Evolutionary conservation across 352 stramenopile species (phyloP).

Genomic region (Pythium phragmiticola): DNA sequence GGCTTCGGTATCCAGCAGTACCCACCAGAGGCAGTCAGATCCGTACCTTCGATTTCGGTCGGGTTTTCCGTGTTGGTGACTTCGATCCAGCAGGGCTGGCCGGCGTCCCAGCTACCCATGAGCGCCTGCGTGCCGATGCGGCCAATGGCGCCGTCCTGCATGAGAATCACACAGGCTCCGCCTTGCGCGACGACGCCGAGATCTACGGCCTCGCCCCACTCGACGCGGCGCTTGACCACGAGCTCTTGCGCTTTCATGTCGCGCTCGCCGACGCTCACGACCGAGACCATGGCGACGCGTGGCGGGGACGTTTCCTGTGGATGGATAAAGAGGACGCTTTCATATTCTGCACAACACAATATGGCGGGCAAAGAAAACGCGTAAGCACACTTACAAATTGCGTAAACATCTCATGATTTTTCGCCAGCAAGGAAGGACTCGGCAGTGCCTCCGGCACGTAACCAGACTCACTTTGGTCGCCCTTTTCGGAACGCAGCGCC

Average conservation of each 20-base stretch:
- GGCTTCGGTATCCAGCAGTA: too few relatives aligned
- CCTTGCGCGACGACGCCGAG: constrained; percentile 78
- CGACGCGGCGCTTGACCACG: constrained; percentile 70
- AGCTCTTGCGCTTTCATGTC: constrained; percentile 60
- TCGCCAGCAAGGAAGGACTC: constrained; percentile 66
- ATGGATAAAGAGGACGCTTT: constrained; percentile 72
- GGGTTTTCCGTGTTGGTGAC: constrained; percentile 55
- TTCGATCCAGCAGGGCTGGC: constrained; percentile 75
- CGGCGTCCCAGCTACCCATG: constrained; percentile 85
- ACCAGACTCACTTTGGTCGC: constrained; percentile 53
- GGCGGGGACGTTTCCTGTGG: constrained; percentile 68
- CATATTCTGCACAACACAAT: constrained; percentile 50
- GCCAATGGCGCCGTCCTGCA: constrained; percentile 67
- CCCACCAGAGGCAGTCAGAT: too few relatives aligned
- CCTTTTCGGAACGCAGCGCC: constrained; percentile 47
- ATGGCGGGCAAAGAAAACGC: constrained; percentile 20
- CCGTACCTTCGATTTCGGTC: constrained; percentile 67
- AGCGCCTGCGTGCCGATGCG: constrained; percentile 80
- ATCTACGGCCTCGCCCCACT: constrained; percentile 64
- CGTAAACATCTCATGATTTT: constrained; percentile 77
- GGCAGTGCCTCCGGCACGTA: constrained; percentile 45
- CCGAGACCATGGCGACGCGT: constrained; percentile 72
- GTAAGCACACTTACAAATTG: constrained; percentile 70
- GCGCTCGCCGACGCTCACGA: constrained; percentile 61
- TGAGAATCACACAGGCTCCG: constrained; percentile 74